Evolutionary conservation across 257 asterid species (phyloP), one percentile per base, ranked within the genome.

Genomic region (Datura wrightii): DNA sequence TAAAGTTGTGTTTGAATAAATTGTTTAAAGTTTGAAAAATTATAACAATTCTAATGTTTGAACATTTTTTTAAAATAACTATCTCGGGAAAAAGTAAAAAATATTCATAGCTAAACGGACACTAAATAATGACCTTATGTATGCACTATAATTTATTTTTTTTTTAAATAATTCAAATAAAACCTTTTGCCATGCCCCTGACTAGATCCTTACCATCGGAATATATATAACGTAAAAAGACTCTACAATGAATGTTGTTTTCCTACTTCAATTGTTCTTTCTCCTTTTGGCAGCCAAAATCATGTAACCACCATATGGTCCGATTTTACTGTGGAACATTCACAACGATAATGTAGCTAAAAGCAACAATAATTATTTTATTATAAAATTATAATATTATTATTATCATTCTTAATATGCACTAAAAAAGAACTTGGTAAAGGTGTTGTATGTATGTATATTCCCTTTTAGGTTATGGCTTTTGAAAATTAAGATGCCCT

Each of bases 261-360:
- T 42, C 79, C 16, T n/a, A 69, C 24, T 69, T 19, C 24, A 48
- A 74, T 13, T 74, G 60, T 48, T 24, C 10, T 44, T 10, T 50
- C 62, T 52, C 15, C 14, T 52, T 78, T 34, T 5, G 41, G 82
- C 48, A 78, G 34, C 63, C 63, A 52, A 78, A 78, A 52, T 13
- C 82, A 52, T 52, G 63, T 18, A 31, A 78, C 63, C 9, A 44
- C 79, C 18, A 24, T 24, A 71, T 9, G 56, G 56, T 1, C 16
- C 55, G 36, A 1, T 4, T 70, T 39, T 71, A 71, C 16, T 42
- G 9, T 42, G 55, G 37, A 5, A 39, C 34, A 39, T 69, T 69
- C 0, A 58, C 58, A 72, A 19, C 41, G 42, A 46, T 19, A 78
- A 78, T 78, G 63, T 78, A 78, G 82, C 82, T 50, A 76, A 76